Evolutionary conservation across 768 basidiomycete species (phyloP), one percentile per base, ranked within the genome.

Genomic region (Suillus discolor): DNA sequence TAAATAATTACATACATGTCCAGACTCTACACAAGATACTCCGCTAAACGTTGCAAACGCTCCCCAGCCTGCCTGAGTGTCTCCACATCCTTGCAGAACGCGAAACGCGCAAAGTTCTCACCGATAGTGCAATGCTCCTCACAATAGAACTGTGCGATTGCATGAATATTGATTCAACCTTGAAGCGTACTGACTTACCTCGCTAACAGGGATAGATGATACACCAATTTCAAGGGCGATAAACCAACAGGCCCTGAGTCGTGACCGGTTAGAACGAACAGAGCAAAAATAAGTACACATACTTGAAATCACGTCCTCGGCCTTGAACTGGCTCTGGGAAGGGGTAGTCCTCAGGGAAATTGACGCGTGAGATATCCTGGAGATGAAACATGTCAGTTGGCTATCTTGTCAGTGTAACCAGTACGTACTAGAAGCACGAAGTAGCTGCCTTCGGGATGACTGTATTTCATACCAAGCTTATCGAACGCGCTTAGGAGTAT

Each of bases 71-170:
- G 81, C 66, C 81, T 84, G 18, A 99, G 83, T 0, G 94, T 97
- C 49, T 93, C 93, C 23, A 88, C 68, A 71, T 99, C 97, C 75
- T 99, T 99, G 84, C 97, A 98, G 82, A 97, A 96, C 1, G 96
- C 91, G 75, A 99, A 98, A 64, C 94, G 87, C 25, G 86, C 89
- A 73, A 90, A 97, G 57, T 82, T 89, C 76, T 97, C 96, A 34
- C 96, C 96, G 63, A 97, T 93, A 65, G 78, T 78, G 34, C 88
- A 84, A 73, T 98, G 96, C 64, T 94, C 92, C 69, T 89, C 84
- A 73, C 94, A 95, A 79, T 97, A 98, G 79, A 98, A 98, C 93
- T 96, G 66, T 42, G 36, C 66, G 63, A 60, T 65, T 55, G 68
- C 49, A 73, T 67, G 18, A 59, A 62, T 23, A 51, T 49, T 51